phyloP scores from a whole-genome alignment of 306 rosid genomes.

The Rosa multiflora region DNA sequence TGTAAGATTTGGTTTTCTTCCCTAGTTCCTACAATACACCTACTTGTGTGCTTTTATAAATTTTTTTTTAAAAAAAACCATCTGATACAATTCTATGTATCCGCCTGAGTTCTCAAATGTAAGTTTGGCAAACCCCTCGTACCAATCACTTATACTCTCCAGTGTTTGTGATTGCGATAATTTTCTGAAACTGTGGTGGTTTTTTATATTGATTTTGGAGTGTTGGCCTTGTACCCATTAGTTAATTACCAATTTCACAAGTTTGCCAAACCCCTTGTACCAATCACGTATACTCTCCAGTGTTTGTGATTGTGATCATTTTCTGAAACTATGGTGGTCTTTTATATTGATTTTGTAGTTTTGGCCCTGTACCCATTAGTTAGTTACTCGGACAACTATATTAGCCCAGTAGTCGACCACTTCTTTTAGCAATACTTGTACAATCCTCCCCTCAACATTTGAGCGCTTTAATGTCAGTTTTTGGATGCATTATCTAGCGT shows the following conservation, averaged over 20 bases:
- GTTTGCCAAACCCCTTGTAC: not conserved
- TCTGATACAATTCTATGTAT: not conserved
- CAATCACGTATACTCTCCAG: not conserved
- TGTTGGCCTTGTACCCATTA: not conserved
- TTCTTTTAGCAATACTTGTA: not conserved
- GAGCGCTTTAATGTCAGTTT: not conserved
- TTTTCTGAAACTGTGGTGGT: not conserved
- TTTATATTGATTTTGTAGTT: not conserved
- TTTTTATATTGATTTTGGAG: not conserved
- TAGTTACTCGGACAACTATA: not conserved
- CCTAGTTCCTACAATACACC: not conserved
- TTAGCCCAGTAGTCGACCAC: not conserved
- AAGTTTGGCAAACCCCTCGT: not conserved
- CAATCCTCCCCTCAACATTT: not conserved
- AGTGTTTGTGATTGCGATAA: not conserved
- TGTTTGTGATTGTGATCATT: not conserved
- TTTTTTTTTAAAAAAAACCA: not conserved
- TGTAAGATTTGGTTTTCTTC: slow-evolving; percentile 52
- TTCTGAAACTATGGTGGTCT: not conserved
- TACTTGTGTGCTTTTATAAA: not conserved
- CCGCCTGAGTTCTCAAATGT: too few relatives aligned
- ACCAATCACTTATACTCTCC: not conserved
- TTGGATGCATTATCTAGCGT: not conserved
- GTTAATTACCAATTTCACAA: too few relatives aligned
- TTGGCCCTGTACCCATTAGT: not conserved